phyloP scores from a whole-genome alignment of 805 yeast species.

The Candida cerambycidarum region DNA sequence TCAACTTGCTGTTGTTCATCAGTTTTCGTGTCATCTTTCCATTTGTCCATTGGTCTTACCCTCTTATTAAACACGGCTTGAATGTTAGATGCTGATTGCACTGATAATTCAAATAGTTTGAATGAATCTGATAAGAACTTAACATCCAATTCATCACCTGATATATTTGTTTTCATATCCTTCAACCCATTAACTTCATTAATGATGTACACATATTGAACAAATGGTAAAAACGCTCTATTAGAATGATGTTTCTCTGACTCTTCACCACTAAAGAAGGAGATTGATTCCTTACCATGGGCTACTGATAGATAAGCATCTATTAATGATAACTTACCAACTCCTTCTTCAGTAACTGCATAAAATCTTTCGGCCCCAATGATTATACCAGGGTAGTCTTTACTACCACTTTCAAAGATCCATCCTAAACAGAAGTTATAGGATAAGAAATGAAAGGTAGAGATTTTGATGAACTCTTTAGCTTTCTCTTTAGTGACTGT shows the following conservation, averaged over 20 bases:
- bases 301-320: slow-evolving; percentile 75
- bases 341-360: slow-evolving; percentile 56
- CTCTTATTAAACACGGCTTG: slow-evolving; percentile 33
- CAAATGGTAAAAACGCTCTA: slow-evolving; percentile 66
- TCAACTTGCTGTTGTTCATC: slow-evolving; percentile 16
- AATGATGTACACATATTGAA: slow-evolving; percentile 55
- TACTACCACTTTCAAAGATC: slow-evolving; percentile 54
- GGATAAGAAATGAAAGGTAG: slow-evolving; percentile 57
- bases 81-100: slow-evolving; percentile 47
- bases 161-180: slow-evolving; percentile 50
- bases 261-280: slow-evolving; percentile 43
- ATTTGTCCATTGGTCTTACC: slow-evolving; percentile 14
- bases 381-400: slow-evolving; percentile 67
- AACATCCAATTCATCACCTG: slow-evolving; percentile 72
- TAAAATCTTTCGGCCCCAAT: slow-evolving; percentile 75
- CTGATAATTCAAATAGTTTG: slow-evolving; percentile 50
- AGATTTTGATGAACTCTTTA: slow-evolving; percentile 22
- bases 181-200: slow-evolving; percentile 22
- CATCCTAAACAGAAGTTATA: slow-evolving; percentile 76
- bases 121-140: slow-evolving; percentile 59
- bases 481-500: no score
- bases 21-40: slow-evolving; percentile 14
- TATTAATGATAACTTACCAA: slow-evolving; percentile 67
- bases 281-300: slow-evolving; percentile 51
- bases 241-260: slow-evolving; percentile 51